These are phyloP conservation scores for Colletotrichum sojae DNA, from an alignment of 2,329 filamentous ascomycete genomes.

Conservation along the genomic window DNA sequence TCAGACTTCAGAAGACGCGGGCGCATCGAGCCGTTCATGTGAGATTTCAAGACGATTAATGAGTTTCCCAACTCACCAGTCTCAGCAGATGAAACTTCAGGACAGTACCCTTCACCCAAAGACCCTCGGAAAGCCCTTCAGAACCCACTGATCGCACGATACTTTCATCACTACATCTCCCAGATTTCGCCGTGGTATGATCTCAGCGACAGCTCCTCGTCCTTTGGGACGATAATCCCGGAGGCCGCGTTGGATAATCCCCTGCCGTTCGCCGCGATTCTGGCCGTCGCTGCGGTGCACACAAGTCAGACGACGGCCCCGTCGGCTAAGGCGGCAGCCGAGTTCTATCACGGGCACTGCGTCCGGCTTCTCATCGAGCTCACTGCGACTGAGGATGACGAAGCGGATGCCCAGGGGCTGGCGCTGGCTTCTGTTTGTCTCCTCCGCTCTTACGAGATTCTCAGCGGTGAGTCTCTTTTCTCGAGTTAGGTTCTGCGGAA, in stretches of 20 bases:
- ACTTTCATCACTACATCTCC: constrained; percentile 57
- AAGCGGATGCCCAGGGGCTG: constrained; percentile 49
- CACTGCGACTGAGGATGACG: constrained; percentile 45
- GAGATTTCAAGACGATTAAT: no score
- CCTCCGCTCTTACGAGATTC: constrained; percentile 63
- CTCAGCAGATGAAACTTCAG: background rate
- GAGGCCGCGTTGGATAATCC: constrained; percentile 54
- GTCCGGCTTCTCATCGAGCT: constrained; percentile 56
- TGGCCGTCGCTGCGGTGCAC: constrained; percentile 62
- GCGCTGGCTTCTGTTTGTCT: constrained; percentile 63
- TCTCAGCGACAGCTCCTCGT: constrained; percentile 54
- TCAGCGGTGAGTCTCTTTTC: no score
- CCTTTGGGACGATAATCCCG: constrained; percentile 55
- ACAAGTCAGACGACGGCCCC: constrained; percentile 49
- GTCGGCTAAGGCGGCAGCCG: constrained; percentile 48
- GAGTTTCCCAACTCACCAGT: background rate
- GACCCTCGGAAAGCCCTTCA: constrained; percentile 49
- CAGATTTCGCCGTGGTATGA: constrained; percentile 63
- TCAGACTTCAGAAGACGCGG: background rate
- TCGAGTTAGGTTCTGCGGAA: no score
- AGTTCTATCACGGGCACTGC: constrained; percentile 58
- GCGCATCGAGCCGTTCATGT: background rate
- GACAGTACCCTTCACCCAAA: constrained; percentile 21
- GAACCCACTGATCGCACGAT: constrained; percentile 48
- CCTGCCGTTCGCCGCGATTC: constrained; percentile 59